Percentiles rank a stretch among this genome's conserved stretches.
These are phyloP conservation scores for Verticillium albo-atrum DNA, from an alignment of 2,329 filamentous ascomycete genomes.

Conservation along the genomic window DNA sequence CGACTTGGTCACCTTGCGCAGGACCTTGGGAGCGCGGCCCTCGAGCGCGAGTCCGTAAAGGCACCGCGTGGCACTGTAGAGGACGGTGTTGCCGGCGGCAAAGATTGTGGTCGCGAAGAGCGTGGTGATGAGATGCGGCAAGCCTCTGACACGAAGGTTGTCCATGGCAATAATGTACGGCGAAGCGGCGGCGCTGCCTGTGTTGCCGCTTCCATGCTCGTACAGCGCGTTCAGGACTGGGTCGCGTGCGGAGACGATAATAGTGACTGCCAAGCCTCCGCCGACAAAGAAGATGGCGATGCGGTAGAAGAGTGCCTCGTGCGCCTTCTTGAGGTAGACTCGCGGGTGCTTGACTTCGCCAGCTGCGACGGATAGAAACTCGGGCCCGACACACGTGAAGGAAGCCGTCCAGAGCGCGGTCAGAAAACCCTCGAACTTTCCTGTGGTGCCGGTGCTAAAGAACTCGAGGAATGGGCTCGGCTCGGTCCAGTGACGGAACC, in stretches of 20 bases:
- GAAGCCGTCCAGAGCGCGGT: slow-evolving; percentile 62
- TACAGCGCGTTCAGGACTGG: slow-evolving; percentile 12
- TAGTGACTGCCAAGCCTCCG: not conserved
- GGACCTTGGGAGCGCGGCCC: slow-evolving; percentile 40
- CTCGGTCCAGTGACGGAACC: slow-evolving; percentile 66
- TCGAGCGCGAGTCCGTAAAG: slow-evolving; percentile 53
- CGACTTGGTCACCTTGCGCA: slow-evolving; percentile 25
- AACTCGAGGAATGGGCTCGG: slow-evolving; percentile 40
- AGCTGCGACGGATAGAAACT: slow-evolving; percentile 62
- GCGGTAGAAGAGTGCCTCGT: slow-evolving; percentile 63
- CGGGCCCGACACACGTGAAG: slow-evolving; percentile 61
- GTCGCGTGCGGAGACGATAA: slow-evolving; percentile 42
- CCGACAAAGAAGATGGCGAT: slow-evolving; percentile 45
- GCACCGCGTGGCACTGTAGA: slow-evolving; percentile 52
- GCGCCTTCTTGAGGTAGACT: slow-evolving; percentile 55
- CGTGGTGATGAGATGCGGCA: slow-evolving; percentile 64
- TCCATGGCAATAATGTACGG: slow-evolving; percentile 65
- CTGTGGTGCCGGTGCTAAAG: slow-evolving; percentile 48
- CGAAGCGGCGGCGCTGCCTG: slow-evolving; percentile 15
- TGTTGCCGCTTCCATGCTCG: slow-evolving; percentile 2
- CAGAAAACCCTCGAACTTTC: slow-evolving; percentile 67
- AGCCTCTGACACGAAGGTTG: slow-evolving; percentile 53
- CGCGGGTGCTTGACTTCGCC: slow-evolving; percentile 61
- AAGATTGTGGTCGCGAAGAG: slow-evolving; percentile 55
- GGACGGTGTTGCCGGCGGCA: slow-evolving; percentile 53